Conservation (phyloP, 108 stramenopile species). For the Pseudonitzschia multiseries region DNA sequence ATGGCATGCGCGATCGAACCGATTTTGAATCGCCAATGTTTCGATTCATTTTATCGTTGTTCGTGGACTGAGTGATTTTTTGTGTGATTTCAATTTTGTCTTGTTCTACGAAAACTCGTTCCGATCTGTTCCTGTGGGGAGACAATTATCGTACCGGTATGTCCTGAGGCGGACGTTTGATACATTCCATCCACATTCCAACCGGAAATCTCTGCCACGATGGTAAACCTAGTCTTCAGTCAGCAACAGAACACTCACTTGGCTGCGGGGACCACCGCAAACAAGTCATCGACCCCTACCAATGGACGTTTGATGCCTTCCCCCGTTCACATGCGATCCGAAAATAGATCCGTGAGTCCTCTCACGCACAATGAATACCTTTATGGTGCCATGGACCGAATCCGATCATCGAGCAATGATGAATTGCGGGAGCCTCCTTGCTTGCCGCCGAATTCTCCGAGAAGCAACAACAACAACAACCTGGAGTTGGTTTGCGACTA, state of each 20-base stretch:
- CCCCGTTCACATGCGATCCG: background rate
- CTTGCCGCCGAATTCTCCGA: background rate
- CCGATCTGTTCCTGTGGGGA: too few species aligned
- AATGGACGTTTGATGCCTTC: background rate
- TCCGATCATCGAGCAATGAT: background rate
- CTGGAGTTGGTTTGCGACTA: conserved; percentile 43
- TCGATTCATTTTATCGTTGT: too few species aligned
- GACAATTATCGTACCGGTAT: too few species aligned
- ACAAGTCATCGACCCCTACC: background rate
- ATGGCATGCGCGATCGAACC: background rate
- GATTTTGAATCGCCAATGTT: background rate
- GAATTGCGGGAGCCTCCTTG: conserved; percentile 2
- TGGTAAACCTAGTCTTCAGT: conserved; percentile 29
- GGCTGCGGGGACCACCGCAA: background rate
- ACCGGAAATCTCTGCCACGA: background rate
- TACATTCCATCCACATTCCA: too few species aligned
- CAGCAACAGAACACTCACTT: conserved; percentile 13
- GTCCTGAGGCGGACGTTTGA: too few species aligned
- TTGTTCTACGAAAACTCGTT: too few species aligned
- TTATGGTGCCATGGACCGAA: conserved; percentile 16
- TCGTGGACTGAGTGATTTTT: too few species aligned
- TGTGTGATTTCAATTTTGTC: too few species aligned
- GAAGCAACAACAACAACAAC: conserved; percentile 4
- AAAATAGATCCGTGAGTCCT: conserved; percentile 21
- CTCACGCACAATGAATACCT: conserved; percentile 22